Evolutionary conservation across 2,329 filamentous ascomycete species (phyloP), one percentile per base, ranked within the genome.

Genomic region (Cytospora piceae): DNA sequence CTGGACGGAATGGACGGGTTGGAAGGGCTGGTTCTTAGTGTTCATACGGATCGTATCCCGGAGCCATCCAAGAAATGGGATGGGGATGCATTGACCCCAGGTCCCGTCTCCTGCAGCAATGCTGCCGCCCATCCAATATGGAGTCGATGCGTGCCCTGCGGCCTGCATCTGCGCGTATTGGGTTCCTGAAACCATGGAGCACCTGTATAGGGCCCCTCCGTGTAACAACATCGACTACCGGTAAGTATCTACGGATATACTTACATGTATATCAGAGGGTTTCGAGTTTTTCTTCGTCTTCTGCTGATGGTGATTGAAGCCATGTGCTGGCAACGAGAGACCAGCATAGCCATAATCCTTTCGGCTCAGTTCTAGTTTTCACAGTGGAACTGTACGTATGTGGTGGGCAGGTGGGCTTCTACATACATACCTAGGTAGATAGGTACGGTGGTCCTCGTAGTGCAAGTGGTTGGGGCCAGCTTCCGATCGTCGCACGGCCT

Each of bases 91-190:
- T 54, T 63, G 32, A 53, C 57, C 32, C 49, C 61, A 61, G 57
- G 58, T 61, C 61, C 61, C 58, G 65, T 57, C 58, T 65, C 63
- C 58, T 67, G 66, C 66, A 68, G 66, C 63, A 64, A 63, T 63
- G 66, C 63, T 59, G 56, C 63, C 53, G 61, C 64, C 59, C 63
- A 59, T 66, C 66, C 66, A 29, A 58, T 56, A 58, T 65, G 63
- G n/a, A 49, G 46, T 49, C 46, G 46, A 24, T 46, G 42, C 42
- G 53, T 51, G 42, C 61, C 61, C 61, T 29, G 27, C 5, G 27
- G 27, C 27, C 27, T 63, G 61, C 66, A 66, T 59, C 59, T 54
- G 59, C 61, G 56, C 59, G 66, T 63, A 60, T 63, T 63, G 59
- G 63, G 63, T 65, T 58, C 63, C 66, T 67, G 63, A 53, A 60